Conservation (phyloP, 257 asterid genomes). For the Petunia axillaris region DNA sequence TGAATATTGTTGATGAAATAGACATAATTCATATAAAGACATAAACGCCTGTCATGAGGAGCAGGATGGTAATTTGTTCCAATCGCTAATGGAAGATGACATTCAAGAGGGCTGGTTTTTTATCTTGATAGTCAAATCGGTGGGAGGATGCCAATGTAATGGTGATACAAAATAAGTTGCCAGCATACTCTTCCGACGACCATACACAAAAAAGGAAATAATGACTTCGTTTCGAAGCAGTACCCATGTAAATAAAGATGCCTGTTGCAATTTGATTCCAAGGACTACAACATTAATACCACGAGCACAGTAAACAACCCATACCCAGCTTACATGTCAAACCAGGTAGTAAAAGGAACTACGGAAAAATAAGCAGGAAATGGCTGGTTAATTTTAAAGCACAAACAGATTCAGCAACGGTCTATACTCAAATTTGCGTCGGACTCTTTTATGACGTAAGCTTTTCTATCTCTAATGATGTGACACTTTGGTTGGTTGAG, state of each 20-base stretch:
- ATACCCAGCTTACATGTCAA: not conserved
- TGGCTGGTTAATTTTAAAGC: not conserved
- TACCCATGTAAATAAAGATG: too few relatives aligned
- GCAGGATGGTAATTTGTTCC: not conserved
- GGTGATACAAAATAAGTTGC: not conserved
- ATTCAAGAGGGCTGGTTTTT: not conserved
- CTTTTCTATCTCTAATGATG: slow-evolving; percentile 1
- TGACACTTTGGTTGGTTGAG: not conserved
- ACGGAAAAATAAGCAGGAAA: slow-evolving; percentile 10
- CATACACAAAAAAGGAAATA: not conserved
- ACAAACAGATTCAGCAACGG: not conserved
- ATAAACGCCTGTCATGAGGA: not conserved
- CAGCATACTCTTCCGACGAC: not conserved
- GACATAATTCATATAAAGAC: not conserved
- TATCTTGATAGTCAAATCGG: not conserved
- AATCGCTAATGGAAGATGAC: slow-evolving; percentile 2
- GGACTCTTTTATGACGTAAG: not conserved
- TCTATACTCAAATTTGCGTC: not conserved
- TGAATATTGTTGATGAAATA: not conserved
- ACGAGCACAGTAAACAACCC: too few relatives aligned
- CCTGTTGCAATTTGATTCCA: too few relatives aligned
- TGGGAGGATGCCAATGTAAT: not conserved
- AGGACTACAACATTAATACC: too few relatives aligned
- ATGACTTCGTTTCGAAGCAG: too few relatives aligned
- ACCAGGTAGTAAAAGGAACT: not conserved